phyloP scores from a whole-genome alignment of 1,284 basidiomycete species.

The Pseudozyma tsukubaensis region DNA sequence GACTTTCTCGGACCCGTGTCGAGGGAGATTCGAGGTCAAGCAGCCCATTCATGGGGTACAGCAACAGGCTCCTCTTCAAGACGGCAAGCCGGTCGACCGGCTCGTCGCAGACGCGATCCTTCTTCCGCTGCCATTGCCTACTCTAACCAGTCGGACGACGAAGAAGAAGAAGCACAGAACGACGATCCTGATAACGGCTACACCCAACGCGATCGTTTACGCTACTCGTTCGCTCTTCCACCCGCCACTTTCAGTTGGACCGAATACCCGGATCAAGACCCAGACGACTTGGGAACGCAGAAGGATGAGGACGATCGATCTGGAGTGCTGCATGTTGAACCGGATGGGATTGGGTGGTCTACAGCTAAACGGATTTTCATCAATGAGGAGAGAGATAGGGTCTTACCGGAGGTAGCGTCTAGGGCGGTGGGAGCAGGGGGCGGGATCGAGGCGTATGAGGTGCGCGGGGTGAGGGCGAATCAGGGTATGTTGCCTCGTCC shows the following conservation, averaged over 20 bases:
- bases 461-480: conserved; percentile 26
- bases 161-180: conserved; percentile 30
- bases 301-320: background rate
- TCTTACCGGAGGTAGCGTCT: conserved; percentile 28
- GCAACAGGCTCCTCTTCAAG: background rate
- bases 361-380: conserved; percentile 38
- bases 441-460: conserved; percentile 21
- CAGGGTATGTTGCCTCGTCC: conserved; percentile 24
- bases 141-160: conserved; percentile 29
- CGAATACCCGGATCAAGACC: conserved; percentile 13
- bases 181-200: conserved; percentile 28
- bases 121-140: background rate
- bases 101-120: conserved; percentile 1
- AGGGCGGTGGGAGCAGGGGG: conserved; percentile 4
- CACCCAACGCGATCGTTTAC: conserved; percentile 28
- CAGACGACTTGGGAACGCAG: background rate
- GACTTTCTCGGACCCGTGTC: conserved; percentile 38
- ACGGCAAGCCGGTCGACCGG: background rate
- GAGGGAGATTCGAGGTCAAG: conserved; percentile 45
- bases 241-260: conserved; percentile 33
- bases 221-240: conserved; percentile 33
- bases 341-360: conserved; percentile 40
- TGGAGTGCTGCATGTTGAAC: conserved; percentile 20
- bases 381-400: conserved; percentile 27
- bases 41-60: conserved; percentile 27